Conservation (phyloP, 768 basidiomycete genomes). For the Tulasnella sp. region DNA sequence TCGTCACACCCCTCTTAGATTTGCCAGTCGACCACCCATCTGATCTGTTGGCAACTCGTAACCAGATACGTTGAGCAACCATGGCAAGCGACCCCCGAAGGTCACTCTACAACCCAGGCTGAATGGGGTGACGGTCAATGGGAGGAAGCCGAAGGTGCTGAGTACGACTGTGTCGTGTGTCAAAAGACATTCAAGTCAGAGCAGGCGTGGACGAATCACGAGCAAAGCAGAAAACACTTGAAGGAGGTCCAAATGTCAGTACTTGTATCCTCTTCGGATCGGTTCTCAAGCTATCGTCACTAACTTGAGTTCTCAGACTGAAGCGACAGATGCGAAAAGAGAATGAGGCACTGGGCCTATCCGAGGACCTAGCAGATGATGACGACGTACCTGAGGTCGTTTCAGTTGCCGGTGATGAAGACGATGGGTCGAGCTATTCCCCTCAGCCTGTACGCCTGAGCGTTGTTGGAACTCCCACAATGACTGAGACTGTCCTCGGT, state of each 20-base stretch:
- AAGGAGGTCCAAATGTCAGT: slow-evolving; percentile 64
- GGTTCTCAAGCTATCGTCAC: not conserved
- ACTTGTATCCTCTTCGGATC: not conserved
- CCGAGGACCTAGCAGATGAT: slow-evolving; percentile 17
- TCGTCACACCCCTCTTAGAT: slow-evolving; percentile 20
- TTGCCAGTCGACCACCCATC: not conserved
- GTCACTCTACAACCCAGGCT: slow-evolving; percentile 30
- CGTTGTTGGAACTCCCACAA: not conserved
- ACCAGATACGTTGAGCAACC: slow-evolving; percentile 65
- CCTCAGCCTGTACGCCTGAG: not conserved
- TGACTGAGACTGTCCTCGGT: not conserved
- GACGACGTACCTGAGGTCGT: not conserved
- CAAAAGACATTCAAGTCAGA: slow-evolving; percentile 81
- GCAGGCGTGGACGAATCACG: slow-evolving; percentile 92
- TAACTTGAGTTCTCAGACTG: slow-evolving; percentile 30
- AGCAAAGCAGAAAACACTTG: slow-evolving; percentile 87
- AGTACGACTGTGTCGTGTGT: slow-evolving; percentile 92
- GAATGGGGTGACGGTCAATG: slow-evolving; percentile 57
- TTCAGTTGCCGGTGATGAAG: not conserved
- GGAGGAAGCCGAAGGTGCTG: slow-evolving; percentile 55
- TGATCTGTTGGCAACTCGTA: slow-evolving; percentile 6
- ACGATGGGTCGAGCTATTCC: not conserved
- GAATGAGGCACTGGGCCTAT: slow-evolving; percentile 50
- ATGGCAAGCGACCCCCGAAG: slow-evolving; percentile 53
- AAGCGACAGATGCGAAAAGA: slow-evolving; percentile 68